Base-by-base conservation (phyloP, 2,329 filamentous ascomycete genomes). In the Penicillium vulpinum region DNA sequence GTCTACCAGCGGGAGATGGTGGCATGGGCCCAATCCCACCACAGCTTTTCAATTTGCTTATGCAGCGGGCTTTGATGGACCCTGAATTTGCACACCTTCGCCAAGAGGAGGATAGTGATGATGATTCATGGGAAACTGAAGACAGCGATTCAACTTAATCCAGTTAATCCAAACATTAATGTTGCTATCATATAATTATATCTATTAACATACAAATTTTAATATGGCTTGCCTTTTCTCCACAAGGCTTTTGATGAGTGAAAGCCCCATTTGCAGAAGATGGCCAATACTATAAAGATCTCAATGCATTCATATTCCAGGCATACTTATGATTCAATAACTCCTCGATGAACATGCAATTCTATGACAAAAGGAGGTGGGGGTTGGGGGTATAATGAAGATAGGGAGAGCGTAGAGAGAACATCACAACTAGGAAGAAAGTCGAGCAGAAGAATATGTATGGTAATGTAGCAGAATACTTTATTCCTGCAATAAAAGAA, bases 401-500 rank as follows among this genome's bases (percentile, higher is more conserved):
- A 56, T 21, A 33, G 22, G 11, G 8, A 26, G n/a, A 39, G 15
- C 16, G 46, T 49, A 55, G 51, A 48, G 36, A 48, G 51, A 39
- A 56, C 26, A 44, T 16, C 41, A 49, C 33, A 47, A 26, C 28
- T 28, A 49, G 38, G 16, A 26, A 24, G 15, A 47, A 58, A 47
- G 46, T 39, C 35, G 41, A 21, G 29, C 43, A 21, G 26, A 16
- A 46, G n/a, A 31, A 46, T 49, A 22, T 29, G 36, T 33, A 35
- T 44, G 29, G 16, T 16, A 35, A 35, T 35, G 16, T 24, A 26
- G 28, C 21, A 54, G 36, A 40, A 54, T 41, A 35, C 16, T 45
- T 60, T 72, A 75, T 55, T 74, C 73, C 60, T 73, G 72, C 43
- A 75, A 62, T 41, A 71, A 69, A 22, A 75, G 61, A 24, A 74